A percentile compares a stretch with the other conserved stretches of the same genome.
Conservation (phyloP, 1,284 basidiomycete genomes). For the Cutaneotrichosporon sp. region DNA sequence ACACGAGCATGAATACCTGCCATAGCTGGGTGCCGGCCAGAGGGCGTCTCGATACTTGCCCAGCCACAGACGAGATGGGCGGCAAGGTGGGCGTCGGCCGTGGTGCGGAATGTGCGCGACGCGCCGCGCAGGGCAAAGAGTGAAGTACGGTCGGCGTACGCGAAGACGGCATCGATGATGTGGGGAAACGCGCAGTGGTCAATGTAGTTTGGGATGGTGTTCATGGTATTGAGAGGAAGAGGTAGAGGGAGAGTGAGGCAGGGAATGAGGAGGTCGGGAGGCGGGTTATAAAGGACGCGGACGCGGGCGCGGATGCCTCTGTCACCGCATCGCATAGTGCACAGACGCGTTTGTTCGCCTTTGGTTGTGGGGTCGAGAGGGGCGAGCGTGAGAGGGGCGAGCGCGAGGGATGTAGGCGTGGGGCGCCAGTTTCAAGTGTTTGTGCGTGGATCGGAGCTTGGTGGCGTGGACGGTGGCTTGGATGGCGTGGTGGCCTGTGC, state of each 20-base stretch:
- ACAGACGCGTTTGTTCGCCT: neutral
- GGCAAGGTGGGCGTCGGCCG: constrained; percentile 6
- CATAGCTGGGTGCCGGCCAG: neutral
- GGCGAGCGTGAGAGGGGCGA: neutral
- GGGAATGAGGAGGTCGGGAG: constrained; percentile 1
- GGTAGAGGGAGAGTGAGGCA: neutral
- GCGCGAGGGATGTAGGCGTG: neutral
- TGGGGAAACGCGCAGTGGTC: constrained; percentile 11
- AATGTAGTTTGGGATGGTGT: neutral
- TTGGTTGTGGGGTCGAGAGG: neutral
- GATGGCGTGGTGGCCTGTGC: neutral
- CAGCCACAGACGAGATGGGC: constrained; percentile 7
- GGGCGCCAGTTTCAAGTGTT: neutral
- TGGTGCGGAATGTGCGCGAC: constrained; percentile 8
- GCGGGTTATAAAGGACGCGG: neutral
- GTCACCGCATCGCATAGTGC: neutral
- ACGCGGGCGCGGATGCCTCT: too few species aligned
- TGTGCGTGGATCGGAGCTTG: neutral
- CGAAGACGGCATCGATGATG: constrained; percentile 10
- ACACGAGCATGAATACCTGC: neutral
- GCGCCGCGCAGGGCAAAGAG: constrained; percentile 9
- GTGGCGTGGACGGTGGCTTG: neutral
- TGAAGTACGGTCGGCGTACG: neutral
- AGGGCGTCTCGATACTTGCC: neutral
- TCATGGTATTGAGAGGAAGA: neutral